Base-by-base conservation (phyloP, 208 protist species). In the Leptomonas pyrrhocoris region DNA sequence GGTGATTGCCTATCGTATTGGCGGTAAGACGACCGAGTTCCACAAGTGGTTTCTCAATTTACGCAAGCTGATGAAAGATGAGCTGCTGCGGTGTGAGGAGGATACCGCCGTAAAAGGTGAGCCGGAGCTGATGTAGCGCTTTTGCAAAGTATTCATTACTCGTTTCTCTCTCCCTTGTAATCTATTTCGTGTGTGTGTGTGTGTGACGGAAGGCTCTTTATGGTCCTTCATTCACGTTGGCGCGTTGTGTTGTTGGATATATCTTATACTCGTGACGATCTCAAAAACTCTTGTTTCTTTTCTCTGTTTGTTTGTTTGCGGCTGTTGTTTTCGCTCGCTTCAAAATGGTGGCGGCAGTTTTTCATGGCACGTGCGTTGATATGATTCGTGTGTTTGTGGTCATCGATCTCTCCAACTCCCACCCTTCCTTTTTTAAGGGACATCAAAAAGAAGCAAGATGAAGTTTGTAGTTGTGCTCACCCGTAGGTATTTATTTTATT, bases 81-180 rank as follows among this genome's bases (percentile, higher is more conserved):
- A 96, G 69, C 77, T 96, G 55, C 72, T 96, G 40, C 72, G 80
- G 30, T 96, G 81, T 60, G 88, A 93, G 63, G 85, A 96, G 63
- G 92, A 96, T 69, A 96, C 86, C 6, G 75, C 87, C 7, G 85
- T 96, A 48, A 92, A 89, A 68, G 91, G 91, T 2, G 70, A 84
- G 53, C 54, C 88, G n/a, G 91, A 96, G 81, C 76, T 96, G 31
- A 85, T 96, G 73, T 96, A 79, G 75, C 8, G 34, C 23, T 34
- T 15, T 70, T 38, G 9, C 34, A 38, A 38, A 9, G 34, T 9
- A 38, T 38, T 3, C 34, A 9, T 3, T 9, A 3, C 34, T 38
- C 2, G 28, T 11, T 2, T 21, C 53, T 63, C 2, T 55, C 54
- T 54, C 63, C 53, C 34, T 60, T 60, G 12, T 40, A 18, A 21